phyloP scores from a whole-genome alignment of 2,329 filamentous ascomycete species.

The Calonectria hongkongensis region DNA sequence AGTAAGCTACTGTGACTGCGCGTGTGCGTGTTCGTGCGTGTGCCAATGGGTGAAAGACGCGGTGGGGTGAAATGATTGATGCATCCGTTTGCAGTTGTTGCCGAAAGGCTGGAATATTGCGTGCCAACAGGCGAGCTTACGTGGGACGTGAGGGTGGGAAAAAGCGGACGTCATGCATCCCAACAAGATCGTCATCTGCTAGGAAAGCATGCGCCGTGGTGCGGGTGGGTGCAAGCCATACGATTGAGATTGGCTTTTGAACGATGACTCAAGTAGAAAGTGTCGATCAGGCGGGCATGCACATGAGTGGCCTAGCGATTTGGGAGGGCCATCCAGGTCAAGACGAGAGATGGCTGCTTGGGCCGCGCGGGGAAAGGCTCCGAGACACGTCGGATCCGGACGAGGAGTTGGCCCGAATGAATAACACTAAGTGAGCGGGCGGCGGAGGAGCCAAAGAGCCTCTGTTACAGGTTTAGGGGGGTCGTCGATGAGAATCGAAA shows the following conservation, averaged over 20 bases:
- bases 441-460: slow-evolving; percentile 32
- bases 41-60: slow-evolving; percentile 17
- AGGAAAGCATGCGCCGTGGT: background rate
- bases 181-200: background rate
- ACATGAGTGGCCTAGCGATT: background rate
- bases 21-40: background rate
- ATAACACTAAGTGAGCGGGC: slow-evolving; percentile 32
- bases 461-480: slow-evolving; percentile 5
- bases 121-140: background rate
- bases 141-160: background rate
- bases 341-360: background rate
- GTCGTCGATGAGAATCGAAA: background rate
- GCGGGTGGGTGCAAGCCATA: background rate
- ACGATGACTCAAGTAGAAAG: slow-evolving; percentile 4
- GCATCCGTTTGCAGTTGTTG: slow-evolving; percentile 22
- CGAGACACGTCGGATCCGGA: slow-evolving; percentile 35
- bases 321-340: background rate
- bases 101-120: background rate
- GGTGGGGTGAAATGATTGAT: background rate
- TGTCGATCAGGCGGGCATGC: slow-evolving; percentile 19
- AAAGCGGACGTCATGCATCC: background rate
- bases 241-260: slow-evolving; percentile 3
- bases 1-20: slow-evolving; percentile 6
- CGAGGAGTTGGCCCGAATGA: slow-evolving; percentile 28
- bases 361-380: background rate